Evolutionary conservation across 108 stramenopile species (phyloP).

Genomic region (Chaetoceros muelleri): DNA sequence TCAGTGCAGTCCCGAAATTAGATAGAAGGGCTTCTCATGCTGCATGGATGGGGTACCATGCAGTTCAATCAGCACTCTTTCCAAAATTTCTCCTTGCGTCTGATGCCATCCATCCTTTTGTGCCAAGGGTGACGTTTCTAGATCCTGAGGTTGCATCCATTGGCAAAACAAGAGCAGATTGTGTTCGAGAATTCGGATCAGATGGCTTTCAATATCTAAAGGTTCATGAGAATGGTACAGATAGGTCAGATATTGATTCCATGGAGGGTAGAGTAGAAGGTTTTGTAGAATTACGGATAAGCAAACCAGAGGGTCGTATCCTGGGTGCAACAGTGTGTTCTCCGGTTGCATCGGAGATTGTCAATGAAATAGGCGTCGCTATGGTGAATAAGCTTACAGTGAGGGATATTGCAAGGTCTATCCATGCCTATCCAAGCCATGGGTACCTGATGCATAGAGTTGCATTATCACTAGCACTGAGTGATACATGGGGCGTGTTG

Average conservation of each 20-base stretch:
- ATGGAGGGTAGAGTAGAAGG: conserved; percentile 9
- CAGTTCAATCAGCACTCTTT: conserved; percentile 11
- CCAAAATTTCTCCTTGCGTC: conserved; percentile 12
- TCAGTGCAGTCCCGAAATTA: conserved; percentile 5
- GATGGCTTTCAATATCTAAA: conserved; percentile 19
- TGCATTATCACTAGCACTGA: conserved; percentile 24
- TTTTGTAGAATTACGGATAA: conserved; percentile 28
- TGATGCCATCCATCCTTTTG: conserved; percentile 13
- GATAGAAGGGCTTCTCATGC: conserved; percentile 26
- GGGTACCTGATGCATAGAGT: conserved; percentile 37
- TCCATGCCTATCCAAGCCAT: conserved; percentile 37
- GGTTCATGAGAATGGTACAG: conserved; percentile 18
- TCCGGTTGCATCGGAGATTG: conserved; percentile 34
- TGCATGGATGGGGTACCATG: conserved; percentile 42
- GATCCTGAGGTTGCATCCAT: conserved; percentile 42
- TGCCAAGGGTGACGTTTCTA: conserved; percentile 31
- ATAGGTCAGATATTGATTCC: conserved; percentile 32
- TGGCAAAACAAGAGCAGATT: conserved; percentile 24
- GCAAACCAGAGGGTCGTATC: conserved; percentile 16
- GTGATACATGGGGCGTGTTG: conserved; percentile 15
- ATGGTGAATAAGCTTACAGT: conserved; percentile 15
- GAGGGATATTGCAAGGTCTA: conserved; percentile 18
- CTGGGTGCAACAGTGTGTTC: conserved; percentile 25
- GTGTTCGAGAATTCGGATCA: conserved; percentile 15
- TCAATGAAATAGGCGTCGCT: conserved; percentile 28